Base-by-base conservation (phyloP, 106 monocot species). In the Iris macrosiphon region DNA sequence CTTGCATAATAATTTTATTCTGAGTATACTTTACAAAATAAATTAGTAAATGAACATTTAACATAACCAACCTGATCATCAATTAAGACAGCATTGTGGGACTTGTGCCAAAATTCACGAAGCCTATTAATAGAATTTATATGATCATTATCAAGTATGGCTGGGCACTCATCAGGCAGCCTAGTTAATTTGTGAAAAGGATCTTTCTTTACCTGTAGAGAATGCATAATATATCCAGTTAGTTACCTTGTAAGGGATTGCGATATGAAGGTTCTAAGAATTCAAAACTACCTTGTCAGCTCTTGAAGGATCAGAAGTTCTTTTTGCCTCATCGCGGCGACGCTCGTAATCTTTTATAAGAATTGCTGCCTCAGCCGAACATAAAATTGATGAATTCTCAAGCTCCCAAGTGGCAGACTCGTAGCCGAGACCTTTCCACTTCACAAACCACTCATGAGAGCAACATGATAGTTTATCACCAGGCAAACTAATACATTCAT, bases 321-420 rank as follows among this genome's bases (percentile, higher is more conserved):
- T 68, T 40, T 35, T 78, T 49, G 77, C 83, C 30, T 66, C 45
- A 31, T 66, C 49, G 27, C 30, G 47, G 40, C 87, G 71, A 35
- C 16, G 51, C 67, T 83, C 83, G 67, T 72, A 93, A 37, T 74
- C 72, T 31, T 50, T 63, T 20, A 77, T 69, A 10, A 93, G 83
- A 6, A n/a, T 29, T 28, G 24, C 21, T 16, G 40, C 77, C 40
- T 72, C 74, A 47, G 68, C 19, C 42, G 83, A 74, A 13, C 65
- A 66, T 39, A 81, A 62, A 77, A 74, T 80, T 41, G 61, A 42
- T 34, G 77, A 61, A 44, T 54, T 70, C 43, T 80, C 87, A 37
- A 84, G 62, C 59, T 93, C 93, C 93, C 93, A 93, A 25, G 93
- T 87, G 12, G 87, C 83, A 66, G 75, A 50, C 34, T 93, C 93